Percentiles rank a stretch among this genome's conserved stretches.
These are phyloP conservation scores for Pythium dissimile DNA, from an alignment of 352 stramenopile genomes.

Conservation along the genomic window DNA sequence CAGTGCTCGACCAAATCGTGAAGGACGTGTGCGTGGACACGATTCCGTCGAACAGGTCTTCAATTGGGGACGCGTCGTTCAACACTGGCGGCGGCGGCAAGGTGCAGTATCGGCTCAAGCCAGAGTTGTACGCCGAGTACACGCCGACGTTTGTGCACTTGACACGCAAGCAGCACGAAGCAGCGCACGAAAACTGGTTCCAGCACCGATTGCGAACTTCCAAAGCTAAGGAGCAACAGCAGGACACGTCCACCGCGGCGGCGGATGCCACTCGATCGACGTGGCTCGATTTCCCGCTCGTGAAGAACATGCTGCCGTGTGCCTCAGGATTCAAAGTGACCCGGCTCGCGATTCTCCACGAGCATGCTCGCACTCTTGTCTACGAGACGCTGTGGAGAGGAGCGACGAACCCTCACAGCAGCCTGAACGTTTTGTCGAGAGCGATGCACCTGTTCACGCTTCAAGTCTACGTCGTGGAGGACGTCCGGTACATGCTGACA, in stretches of 20 bases:
- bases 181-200: slow-evolving; percentile 86
- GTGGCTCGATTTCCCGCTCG: slow-evolving; percentile 78
- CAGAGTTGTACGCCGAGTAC: slow-evolving; percentile 81
- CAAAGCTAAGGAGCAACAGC: slow-evolving; percentile 62
- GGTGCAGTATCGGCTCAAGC: slow-evolving; percentile 80
- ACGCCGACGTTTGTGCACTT: slow-evolving; percentile 84
- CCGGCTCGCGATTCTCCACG: slow-evolving; percentile 63
- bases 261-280: slow-evolving; percentile 64
- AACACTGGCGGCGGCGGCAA: slow-evolving; percentile 30
- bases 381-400: slow-evolving; percentile 72
- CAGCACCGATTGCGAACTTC: slow-evolving; percentile 68
- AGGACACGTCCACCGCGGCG: slow-evolving; percentile 35
- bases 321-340: slow-evolving; percentile 50
- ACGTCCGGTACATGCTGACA: slow-evolving; percentile 60
- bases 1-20: slow-evolving; percentile 72
- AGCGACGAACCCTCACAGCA: slow-evolving; percentile 50
- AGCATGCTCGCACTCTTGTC: slow-evolving; percentile 49
- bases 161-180: slow-evolving; percentile 85
- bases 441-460: slow-evolving; percentile 79
- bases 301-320: slow-evolving; percentile 79
- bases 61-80: slow-evolving; percentile 20
- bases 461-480: slow-evolving; percentile 80
- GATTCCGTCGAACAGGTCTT: background rate
- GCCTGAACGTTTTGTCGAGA: slow-evolving; percentile 62
- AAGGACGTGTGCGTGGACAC: slow-evolving; percentile 61